Base-by-base conservation (phyloP, 352 stramenopile species). In the Pilasporangium apinafurcum region DNA sequence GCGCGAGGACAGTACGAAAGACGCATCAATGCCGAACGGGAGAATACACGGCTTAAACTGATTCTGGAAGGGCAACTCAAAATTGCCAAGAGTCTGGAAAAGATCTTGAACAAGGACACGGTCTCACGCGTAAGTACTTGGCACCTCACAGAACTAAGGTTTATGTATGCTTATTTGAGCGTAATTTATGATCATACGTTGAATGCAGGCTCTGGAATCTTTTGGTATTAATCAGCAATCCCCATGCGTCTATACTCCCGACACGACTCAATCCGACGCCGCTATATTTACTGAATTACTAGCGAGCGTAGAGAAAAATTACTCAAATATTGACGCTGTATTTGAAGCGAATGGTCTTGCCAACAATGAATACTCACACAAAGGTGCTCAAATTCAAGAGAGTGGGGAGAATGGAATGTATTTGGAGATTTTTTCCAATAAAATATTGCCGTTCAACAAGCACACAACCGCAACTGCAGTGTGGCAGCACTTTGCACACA, bases 401-500 rank as follows among this genome's bases (percentile, higher is more conserved):
- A 65, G 78, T 33, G 51, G 44, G 21, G 26, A 17, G 28, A 59
- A 65, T 24, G 65, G 60, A 27, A 73, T 65, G 14, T 38, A 77
- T 9, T 68, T 82, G 54, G 68, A 78, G 45, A 77, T 79, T 37
- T 77, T 73, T n/a, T 65, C 62, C 18, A 81, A 78, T 54, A 81
- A 81, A 35, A 53, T 78, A 25, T 61, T 81, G 44, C 68, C 68
- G 18, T 81, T 81, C 27, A 54, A 58, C 25, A 53, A 76, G 25
- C 35, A 66, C 21, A 51, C 60, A 18, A 77, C 64, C 8, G 56
- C 53, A 2, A 38, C 59, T 8, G 68, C 68, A 4, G 66, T 79
- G 2, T 82, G 69, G 69, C 53, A 71, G 12, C 69, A 82, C 48
- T 82, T 79, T 38, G 56, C 60, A 26, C 57, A 79, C 52, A 68